Base-by-base conservation (phyloP, 2,329 filamentous ascomycete species). In the Penicillium decumbens region DNA sequence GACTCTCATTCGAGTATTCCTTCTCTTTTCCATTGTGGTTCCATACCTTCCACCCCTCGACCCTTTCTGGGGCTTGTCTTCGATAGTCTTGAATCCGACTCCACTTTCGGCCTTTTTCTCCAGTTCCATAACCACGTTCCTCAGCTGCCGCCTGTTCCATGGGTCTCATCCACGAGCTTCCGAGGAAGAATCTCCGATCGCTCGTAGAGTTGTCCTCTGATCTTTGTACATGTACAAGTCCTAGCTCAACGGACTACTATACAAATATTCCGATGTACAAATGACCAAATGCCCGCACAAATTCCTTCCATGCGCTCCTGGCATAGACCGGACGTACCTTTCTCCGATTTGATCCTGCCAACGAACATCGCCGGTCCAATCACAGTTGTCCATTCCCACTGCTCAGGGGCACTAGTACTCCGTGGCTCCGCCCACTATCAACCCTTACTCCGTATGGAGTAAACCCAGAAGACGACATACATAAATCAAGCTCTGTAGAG, bases 1-100 rank as follows among this genome's bases (percentile, higher is more conserved):
- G 32, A 8, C 8, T 35, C 6, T 13, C 3, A 24, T 7, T n/a
- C n/a, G 38, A 9, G 12, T 9, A 12, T 46, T 49, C 35, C 42
- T 15, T 25, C 43, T 45, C 41, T 25, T 37, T 53, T 55, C 47
- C 41, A 48, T 53, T 43, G 47, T 10, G 33, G 8, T 37, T 37
- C 33, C 33, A 37, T 37, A 18, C 33, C 18, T 37, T 37, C 33
- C 18, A 37, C 33, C 9, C 33, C 32, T 15, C 18, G 18, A 3
- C 6, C 3, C 32, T 20, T 2, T 37, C 33, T 10, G 15, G 33
- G 29, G 29, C 33, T 35, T 20, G 15, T 35, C 8, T 35, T 37
- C 33, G 33, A 20, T 37, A 37, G 33, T 37, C 15, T 20, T 37
- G 15, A 20, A 9, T 5, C 33, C 4, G 15, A 5, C 33, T 8